phyloP scores from a whole-genome alignment of 2,329 filamentous ascomycete genomes.

The Dothistroma septosporum region DNA sequence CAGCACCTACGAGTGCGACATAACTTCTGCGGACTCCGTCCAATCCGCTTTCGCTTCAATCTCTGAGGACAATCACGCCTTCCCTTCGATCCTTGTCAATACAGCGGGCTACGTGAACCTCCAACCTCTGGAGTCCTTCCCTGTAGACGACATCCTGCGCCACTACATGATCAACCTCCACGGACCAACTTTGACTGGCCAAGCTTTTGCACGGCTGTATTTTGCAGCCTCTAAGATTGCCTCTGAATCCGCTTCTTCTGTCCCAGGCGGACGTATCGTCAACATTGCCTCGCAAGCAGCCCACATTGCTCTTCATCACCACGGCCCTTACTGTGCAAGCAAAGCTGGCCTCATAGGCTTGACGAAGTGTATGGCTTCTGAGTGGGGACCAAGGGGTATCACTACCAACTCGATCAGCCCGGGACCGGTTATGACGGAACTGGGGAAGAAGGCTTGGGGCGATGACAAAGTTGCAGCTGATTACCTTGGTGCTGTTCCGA shows the following conservation, averaged over 20 bases:
- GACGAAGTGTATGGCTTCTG: conserved; percentile 45
- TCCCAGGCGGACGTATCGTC: conserved; percentile 41
- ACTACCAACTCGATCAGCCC: conserved; percentile 46
- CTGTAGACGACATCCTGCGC: conserved; percentile 42
- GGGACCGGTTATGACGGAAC: conserved; percentile 45
- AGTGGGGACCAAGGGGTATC: conserved; percentile 46
- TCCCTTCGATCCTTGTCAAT: conserved; percentile 35
- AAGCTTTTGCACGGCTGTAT: conserved; percentile 45
- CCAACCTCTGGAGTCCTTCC: conserved; percentile 41
- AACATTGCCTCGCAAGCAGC: conserved; percentile 47
- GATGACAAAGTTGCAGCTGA: conserved; percentile 26
- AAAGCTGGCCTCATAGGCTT: conserved; percentile 46
- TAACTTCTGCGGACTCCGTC: conserved; percentile 32
- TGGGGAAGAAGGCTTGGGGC: conserved; percentile 40
- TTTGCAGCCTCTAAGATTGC: conserved; percentile 22
- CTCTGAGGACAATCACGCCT: conserved; percentile 23
- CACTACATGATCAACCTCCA: conserved; percentile 45
- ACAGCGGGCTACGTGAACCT: conserved; percentile 44
- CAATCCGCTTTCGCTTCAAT: conserved; percentile 30
- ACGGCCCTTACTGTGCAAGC: conserved; percentile 48
- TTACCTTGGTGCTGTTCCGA: conserved; percentile 27
- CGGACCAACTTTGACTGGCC: conserved; percentile 45
- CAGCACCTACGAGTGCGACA: conserved; percentile 35
- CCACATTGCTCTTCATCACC: conserved; percentile 44
- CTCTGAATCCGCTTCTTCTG: conserved; percentile 3